Conservation (phyloP, 2,329 filamentous ascomycete genomes). For the Neonectria hederae region DNA sequence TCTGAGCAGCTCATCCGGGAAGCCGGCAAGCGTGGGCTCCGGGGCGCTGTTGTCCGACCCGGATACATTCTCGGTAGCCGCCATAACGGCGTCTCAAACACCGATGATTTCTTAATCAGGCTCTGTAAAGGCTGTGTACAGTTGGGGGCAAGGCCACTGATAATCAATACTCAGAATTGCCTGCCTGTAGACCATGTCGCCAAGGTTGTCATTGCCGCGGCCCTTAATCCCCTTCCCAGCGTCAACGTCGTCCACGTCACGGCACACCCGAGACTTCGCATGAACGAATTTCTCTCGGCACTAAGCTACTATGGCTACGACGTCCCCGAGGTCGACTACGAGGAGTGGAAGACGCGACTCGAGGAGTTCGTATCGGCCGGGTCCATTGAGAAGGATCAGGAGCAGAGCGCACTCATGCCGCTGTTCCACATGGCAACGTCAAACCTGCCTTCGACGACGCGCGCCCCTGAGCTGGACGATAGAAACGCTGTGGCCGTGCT, state of each 20-base stretch:
- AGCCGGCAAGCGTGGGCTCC: constrained; percentile 79
- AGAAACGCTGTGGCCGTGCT: constrained; percentile 71
- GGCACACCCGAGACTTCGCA: constrained; percentile 78
- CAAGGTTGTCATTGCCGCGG: constrained; percentile 75
- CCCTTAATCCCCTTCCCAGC: constrained; percentile 65
- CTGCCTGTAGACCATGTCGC: constrained; percentile 88
- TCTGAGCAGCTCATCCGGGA: constrained; percentile 75
- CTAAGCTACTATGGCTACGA: constrained; percentile 77
- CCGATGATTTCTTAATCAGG: constrained; percentile 89
- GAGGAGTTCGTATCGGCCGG: constrained; percentile 33
- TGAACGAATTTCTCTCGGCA: constrained; percentile 78
- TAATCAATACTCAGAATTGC: constrained; percentile 87
- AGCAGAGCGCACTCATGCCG: constrained; percentile 59
- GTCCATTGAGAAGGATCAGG: constrained; percentile 29
- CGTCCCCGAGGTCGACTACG: constrained; percentile 79
- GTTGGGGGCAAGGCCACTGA: constrained; percentile 75
- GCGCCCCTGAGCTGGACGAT: constrained; percentile 75
- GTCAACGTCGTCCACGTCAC: constrained; percentile 80
- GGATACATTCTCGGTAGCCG: constrained; percentile 86
- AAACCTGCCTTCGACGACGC: constrained; percentile 73
- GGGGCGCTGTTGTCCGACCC: constrained; percentile 82
- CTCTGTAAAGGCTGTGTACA: constrained; percentile 90
- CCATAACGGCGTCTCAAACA: constrained; percentile 75
- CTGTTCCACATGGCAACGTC: constrained; percentile 78
- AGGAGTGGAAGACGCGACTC: constrained; percentile 44